These are phyloP conservation scores for Tetrastigma voinierianum DNA, from an alignment of 164 flowering plant species.

Conservation along the genomic window DNA sequence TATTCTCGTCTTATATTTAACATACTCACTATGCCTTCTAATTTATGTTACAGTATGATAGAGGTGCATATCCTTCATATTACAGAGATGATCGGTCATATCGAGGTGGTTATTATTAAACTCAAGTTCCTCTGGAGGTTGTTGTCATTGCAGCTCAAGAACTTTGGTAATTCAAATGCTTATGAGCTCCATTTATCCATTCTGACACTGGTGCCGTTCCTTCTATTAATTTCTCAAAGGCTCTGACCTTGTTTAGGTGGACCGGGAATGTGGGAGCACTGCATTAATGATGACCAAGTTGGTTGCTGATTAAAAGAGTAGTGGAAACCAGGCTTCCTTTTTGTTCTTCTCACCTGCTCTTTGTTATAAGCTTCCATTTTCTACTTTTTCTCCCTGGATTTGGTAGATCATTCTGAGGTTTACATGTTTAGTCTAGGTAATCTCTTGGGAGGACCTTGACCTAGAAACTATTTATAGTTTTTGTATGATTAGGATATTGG, in stretches of 20 bases:
- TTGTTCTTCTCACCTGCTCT: not conserved
- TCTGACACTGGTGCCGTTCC: slow-evolving; percentile 2
- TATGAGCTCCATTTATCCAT: not conserved
- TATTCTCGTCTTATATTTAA: not conserved
- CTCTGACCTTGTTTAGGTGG: slow-evolving; percentile 23
- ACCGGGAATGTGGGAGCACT: slow-evolving; percentile 21
- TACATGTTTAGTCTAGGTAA: slow-evolving; percentile 24
- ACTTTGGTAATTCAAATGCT: slow-evolving; percentile 24
- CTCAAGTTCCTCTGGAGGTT: not conserved
- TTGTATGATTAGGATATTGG: slow-evolving; percentile 9
- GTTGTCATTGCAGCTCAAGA: not conserved
- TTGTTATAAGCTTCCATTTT: not conserved
- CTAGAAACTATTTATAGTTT: slow-evolving; percentile 11
- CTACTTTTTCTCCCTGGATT: not conserved
- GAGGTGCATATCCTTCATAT: slow-evolving; percentile 39
- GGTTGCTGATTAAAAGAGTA: slow-evolving; percentile 16
- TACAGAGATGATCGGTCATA: slow-evolving; percentile 42
- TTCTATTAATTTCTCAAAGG: not conserved
- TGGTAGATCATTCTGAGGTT: slow-evolving; percentile 1
- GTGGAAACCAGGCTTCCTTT: slow-evolving; percentile 4
- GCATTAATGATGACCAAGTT: slow-evolving; percentile 19
- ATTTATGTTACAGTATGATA: slow-evolving; percentile 39
- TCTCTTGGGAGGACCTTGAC: slow-evolving; percentile 14
- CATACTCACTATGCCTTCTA: not conserved
- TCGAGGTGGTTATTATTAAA: slow-evolving; percentile 55